Evolutionary conservation across 2,329 filamentous ascomycete genomes (phyloP), one percentile per base, ranked within the genome.

Genomic region (Arthrobotrys conoides): DNA sequence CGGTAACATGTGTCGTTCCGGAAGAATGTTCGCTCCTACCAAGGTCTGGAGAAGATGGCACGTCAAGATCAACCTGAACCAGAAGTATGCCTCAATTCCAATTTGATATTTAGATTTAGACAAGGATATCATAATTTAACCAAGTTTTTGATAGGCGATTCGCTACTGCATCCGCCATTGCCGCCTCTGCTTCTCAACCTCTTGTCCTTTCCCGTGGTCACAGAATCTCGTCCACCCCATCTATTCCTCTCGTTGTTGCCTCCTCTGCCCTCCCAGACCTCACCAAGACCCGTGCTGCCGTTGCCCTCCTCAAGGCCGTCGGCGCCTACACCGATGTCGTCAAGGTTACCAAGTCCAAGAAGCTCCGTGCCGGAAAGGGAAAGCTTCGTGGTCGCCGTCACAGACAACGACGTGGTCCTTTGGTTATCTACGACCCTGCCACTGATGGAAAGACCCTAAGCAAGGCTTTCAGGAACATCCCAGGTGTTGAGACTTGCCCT

Each of bases 1-100:
- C 88, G 96, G 96, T 93, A 99, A 99, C 93, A 94, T 95, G 94
- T 99, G 96, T 90, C 94, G 96, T 87, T 97, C 95, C 86, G 96
- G 96, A 90, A 96, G 96, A 89, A 99, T 99, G 96, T 99, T 99
- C 89, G 96, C 96, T 84, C 96, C 96, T 83, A 99, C 96, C 88
- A 99, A 99, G 92, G 92, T 97, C 89, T 99, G 96, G 96, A 91
- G 96, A 87, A 97, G 97, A 90, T 99, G 96, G 96, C 96, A 99
- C 90, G 90, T 97, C 90, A 98, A 98, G 94, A 91, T 99, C 91
- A 97, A 97, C 91, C 91, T 96, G 87, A 92, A 92, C 87, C 96
- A 99, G 91, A 97, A 96, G 93, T 94, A 86, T 87, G 90, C 77
- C 22, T 67, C 53, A 41, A 59, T 61, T 67, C 63, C 63, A 57